These are phyloP conservation scores for Raphanus sativus DNA, from an alignment of 345 rosid genomes.

Conservation along the genomic window DNA sequence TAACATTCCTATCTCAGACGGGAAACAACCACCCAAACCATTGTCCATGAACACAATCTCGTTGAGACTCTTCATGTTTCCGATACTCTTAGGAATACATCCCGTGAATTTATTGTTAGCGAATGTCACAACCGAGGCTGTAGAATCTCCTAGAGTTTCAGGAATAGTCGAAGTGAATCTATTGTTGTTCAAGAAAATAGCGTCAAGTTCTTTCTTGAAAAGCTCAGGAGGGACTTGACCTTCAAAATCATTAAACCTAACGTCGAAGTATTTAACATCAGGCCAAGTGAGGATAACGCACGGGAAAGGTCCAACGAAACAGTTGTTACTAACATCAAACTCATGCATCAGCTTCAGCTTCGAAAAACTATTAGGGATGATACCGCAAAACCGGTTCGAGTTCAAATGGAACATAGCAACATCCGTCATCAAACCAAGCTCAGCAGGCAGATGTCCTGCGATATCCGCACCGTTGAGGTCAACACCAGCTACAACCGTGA, in stretches of 20 bases:
- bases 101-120: conserved; percentile 72
- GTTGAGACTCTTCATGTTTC: conserved; percentile 62
- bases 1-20: conserved; percentile 57
- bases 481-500: conserved; percentile 68
- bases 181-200: conserved; percentile 74
- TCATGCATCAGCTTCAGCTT: conserved; percentile 61
- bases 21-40: conserved; percentile 73
- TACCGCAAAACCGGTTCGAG: conserved; percentile 82
- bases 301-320: conserved; percentile 77
- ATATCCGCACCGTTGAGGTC: conserved; percentile 84
- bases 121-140: conserved; percentile 60
- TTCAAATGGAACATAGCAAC: conserved; percentile 70
- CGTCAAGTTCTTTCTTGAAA: conserved; percentile 58
- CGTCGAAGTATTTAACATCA: conserved; percentile 52
- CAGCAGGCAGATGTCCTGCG: conserved; percentile 73
- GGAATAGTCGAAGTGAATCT: conserved; percentile 70
- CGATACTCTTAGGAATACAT: conserved; percentile 67
- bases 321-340: conserved; percentile 83
- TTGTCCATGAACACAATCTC: conserved; percentile 64
- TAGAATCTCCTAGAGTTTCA: conserved; percentile 62
- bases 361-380: conserved; percentile 60
- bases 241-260: conserved; percentile 78
- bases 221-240: conserved; percentile 61
- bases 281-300: conserved; percentile 57
- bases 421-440: conserved; percentile 68